phyloP scores from a whole-genome alignment of 2,329 filamentous ascomycete genomes.

The Cytospora paraplurivora region DNA sequence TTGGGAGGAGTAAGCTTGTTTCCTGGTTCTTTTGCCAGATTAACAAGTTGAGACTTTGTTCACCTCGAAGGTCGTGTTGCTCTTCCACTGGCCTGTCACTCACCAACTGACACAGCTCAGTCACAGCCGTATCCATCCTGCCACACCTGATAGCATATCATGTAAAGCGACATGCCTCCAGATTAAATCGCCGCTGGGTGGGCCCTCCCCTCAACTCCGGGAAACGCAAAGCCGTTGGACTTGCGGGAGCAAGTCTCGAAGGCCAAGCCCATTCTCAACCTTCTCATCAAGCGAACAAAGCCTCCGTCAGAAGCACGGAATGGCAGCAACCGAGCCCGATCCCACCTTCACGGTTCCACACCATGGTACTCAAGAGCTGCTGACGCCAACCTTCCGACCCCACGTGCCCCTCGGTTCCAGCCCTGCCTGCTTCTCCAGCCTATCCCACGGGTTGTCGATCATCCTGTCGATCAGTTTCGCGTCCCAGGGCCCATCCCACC shows the following conservation, averaged over 20 bases:
- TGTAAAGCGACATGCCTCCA: neutral
- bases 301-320: neutral
- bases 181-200: neutral
- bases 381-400: slow-evolving; percentile 40
- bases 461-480: slow-evolving; percentile 68
- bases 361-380: neutral
- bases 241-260: neutral
- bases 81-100: neutral
- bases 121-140: neutral
- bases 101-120: neutral
- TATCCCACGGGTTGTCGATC: slow-evolving; percentile 73
- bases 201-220: neutral
- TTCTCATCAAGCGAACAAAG: neutral
- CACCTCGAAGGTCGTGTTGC: neutral
- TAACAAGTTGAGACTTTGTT: neutral
- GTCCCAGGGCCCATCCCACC: slow-evolving; percentile 71
- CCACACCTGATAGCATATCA: neutral
- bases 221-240: neutral
- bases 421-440: slow-evolving; percentile 51
- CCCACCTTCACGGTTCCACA: neutral
- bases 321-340: neutral
- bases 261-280: neutral
- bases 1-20: neutral
- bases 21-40: neutral
- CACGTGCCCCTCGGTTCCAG: slow-evolving; percentile 50